Base-by-base conservation (phyloP, 306 rosid genomes). In the peach (Prunus persica) region DNA sequence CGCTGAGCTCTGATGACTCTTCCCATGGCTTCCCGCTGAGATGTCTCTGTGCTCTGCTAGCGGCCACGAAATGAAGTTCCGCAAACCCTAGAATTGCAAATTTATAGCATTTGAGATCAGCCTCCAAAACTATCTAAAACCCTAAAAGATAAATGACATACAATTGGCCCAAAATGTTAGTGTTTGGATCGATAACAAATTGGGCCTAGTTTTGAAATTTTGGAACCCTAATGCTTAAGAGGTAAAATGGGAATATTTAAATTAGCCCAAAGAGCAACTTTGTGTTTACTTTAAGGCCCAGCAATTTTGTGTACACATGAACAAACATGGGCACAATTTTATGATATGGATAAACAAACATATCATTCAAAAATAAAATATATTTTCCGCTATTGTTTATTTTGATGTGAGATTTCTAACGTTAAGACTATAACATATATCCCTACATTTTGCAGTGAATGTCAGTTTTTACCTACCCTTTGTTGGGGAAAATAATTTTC, bases 1-100 rank as follows among this genome's bases (percentile, higher is more conserved):
- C 77, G 77, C 49, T 74, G 77, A 74, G 77, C 77, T 61, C 77
- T 27, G 60, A 73, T 73, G 4, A 73, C 77, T 1, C 77, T 65
- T 2, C 77, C 77, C 77, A 73, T 67, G 0, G 67, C 67, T 63
- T 11, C 46, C 22, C 8, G 7, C 69, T 24, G 28, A 1, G 71
- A 20, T 11, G 9, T 25, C 65, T 71, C 32, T 55, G 9, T 22
- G 13, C 25, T 38, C 43, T 15, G 9, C 0, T 18, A 32, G 47
- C 25, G 47, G 47, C 69, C 3, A 3, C 69, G 47, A 62, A 11
- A 27, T 61, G 10, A 8, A 1, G 18, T 16, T 15, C 0, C 6
- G 6, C 57, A 61, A 24, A 61, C 68, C 68, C 68, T 64, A 64
- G 46, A 3, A 6, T 64, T 64, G 16, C 3, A 3, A 6, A 56